Conservation (phyloP, 208 protist genomes). For the Leishmania gerbilli region DNA sequence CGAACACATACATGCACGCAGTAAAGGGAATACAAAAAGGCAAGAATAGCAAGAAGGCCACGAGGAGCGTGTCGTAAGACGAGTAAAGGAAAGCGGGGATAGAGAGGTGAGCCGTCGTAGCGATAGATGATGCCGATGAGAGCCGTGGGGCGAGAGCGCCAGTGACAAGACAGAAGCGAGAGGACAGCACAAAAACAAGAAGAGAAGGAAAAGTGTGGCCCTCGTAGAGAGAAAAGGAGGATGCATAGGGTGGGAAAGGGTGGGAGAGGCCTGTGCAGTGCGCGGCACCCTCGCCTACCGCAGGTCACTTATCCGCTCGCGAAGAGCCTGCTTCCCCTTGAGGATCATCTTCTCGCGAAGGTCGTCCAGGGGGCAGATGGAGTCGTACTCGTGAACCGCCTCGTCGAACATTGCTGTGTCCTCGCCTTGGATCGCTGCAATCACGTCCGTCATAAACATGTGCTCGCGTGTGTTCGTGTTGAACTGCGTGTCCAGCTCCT, state of each 20-base stretch:
- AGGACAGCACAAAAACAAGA: neutral
- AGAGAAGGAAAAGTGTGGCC: neutral
- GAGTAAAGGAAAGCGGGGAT: neutral
- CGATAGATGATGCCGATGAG: conserved; percentile 1
- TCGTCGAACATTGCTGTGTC: conserved; percentile 62
- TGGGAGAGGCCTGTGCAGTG: neutral
- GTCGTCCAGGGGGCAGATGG: conserved; percentile 73
- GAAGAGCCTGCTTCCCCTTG: conserved; percentile 68
- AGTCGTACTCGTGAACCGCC: conserved; percentile 79
- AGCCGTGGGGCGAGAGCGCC: neutral
- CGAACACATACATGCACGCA: neutral
- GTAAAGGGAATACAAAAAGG: neutral
- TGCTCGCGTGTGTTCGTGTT: conserved; percentile 82
- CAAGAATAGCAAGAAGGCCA: neutral
- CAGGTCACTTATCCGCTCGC: conserved; percentile 54
- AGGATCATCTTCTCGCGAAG: conserved; percentile 74
- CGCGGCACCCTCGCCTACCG: conserved; percentile 25
- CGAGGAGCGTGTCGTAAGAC: neutral
- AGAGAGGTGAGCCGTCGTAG: neutral
- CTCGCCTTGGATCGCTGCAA: conserved; percentile 74
- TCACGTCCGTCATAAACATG: conserved; percentile 82
- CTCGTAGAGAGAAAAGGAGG: neutral
- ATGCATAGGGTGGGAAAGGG: neutral
- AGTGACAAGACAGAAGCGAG: conserved; percentile 2
- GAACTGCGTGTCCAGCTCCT: conserved; percentile 89